Evolutionary conservation across 164 flowering plant genomes (phyloP).

Genomic region (Vitis labrusca): DNA sequence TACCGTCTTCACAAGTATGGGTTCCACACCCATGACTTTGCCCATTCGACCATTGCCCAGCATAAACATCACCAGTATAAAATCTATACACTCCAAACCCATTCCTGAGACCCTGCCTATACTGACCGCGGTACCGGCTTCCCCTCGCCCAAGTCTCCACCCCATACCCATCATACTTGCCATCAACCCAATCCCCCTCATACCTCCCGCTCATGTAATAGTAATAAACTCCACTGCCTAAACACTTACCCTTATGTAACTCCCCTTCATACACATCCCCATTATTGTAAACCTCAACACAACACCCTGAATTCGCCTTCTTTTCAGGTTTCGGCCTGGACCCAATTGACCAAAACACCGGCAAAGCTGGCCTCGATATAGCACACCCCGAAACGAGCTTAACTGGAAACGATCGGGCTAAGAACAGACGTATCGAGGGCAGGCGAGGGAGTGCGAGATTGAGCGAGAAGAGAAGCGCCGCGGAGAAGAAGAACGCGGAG

Average conservation of each 20-base stretch:
- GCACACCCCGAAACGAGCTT: constrained; percentile 27
- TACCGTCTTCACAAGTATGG: constrained; percentile 63
- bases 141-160: constrained; percentile 67
- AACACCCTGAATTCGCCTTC: constrained; percentile 36
- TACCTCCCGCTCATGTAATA: constrained; percentile 57
- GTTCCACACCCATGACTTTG: constrained; percentile 62
- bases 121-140: constrained; percentile 57
- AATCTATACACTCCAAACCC: constrained; percentile 58
- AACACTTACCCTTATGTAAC: constrained; percentile 49
- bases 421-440: constrained; percentile 58
- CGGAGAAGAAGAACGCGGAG: constrained; percentile 68
- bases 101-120: constrained; percentile 51
- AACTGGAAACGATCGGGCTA: constrained; percentile 52
- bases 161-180: constrained; percentile 55
- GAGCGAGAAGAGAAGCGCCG: constrained; percentile 60
- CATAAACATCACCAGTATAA: constrained; percentile 56
- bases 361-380: constrained; percentile 21
- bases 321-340: constrained; percentile 32
- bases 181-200: constrained; percentile 62
- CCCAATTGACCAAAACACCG: constrained; percentile 55
- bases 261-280: constrained; percentile 63
- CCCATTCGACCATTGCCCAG: constrained; percentile 59
- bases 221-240: constrained; percentile 54
- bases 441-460: constrained; percentile 71
- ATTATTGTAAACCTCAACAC: constrained; percentile 50